Conservation (phyloP, 139 green algal genomes). For the Chlamydomonas sp. region DNA sequence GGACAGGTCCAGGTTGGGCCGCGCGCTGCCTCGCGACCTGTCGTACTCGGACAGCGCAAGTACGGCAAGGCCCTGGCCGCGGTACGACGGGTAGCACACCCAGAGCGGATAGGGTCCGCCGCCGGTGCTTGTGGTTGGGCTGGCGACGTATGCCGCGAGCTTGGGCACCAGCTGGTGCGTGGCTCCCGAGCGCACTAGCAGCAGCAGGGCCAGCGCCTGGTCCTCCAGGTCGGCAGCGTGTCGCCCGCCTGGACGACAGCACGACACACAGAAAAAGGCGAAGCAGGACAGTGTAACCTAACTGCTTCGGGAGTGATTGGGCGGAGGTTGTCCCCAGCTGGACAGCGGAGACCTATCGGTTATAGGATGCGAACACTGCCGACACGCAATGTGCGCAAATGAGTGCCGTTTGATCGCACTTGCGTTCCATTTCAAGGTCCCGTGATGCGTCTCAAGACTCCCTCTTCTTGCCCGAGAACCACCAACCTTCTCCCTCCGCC, state of each 20-base stretch:
- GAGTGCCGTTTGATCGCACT: neutral
- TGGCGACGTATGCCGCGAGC: conserved; percentile 41
- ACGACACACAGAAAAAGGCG: neutral
- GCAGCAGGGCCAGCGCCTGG: conserved; percentile 38
- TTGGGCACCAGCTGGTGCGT: conserved; percentile 16
- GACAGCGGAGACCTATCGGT: neutral
- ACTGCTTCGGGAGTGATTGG: too few species aligned
- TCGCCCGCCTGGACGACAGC: neutral
- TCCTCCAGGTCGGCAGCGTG: neutral
- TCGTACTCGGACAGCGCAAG: conserved; percentile 51
- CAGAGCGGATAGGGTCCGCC: too few species aligned
- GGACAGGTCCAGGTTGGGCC: neutral
- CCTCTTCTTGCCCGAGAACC: too few species aligned
- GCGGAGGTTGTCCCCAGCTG: too few species aligned
- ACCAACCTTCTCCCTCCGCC: conserved; percentile 11
- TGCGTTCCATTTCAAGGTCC: neutral
- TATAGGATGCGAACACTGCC: neutral
- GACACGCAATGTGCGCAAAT: too few species aligned
- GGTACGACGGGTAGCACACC: too few species aligned
- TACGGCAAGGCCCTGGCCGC: neutral
- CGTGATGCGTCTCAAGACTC: neutral
- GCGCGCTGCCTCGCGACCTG: neutral
- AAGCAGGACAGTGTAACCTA: neutral
- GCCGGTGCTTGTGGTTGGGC: too few species aligned
- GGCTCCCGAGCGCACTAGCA: conserved; percentile 13